A percentile compares a stretch with the other conserved stretches of the same genome.
Conservation (phyloP, 176 grass and related monocot species). For the Dactylis glomerata region DNA sequence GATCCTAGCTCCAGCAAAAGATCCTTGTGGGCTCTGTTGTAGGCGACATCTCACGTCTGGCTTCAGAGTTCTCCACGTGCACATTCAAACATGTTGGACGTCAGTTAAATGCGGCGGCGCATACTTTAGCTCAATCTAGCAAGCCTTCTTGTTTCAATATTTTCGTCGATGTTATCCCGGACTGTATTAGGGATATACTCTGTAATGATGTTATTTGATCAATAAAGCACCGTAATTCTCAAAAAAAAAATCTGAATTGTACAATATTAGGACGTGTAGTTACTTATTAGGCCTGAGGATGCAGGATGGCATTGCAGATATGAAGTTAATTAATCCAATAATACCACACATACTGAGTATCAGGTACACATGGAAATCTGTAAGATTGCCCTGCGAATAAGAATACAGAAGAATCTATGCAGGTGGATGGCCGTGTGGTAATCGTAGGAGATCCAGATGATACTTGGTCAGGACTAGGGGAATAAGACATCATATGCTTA, state of each 20-base stretch:
- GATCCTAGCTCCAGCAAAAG: too few species aligned
- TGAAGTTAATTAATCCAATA: not conserved
- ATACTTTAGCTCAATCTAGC: too few species aligned
- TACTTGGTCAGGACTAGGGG: not conserved
- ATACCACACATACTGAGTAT: constrained; percentile 15
- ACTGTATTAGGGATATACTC: too few species aligned
- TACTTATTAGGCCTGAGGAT: not conserved
- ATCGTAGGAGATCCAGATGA: constrained; percentile 10
- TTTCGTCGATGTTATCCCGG: too few species aligned
- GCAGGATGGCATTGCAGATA: not conserved
- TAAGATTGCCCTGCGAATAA: constrained; percentile 11
- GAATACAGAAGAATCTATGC: constrained; percentile 7
- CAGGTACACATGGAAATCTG: constrained; percentile 5
- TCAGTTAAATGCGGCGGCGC: too few species aligned
- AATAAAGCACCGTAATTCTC: too few species aligned
- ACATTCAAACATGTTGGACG: too few species aligned
- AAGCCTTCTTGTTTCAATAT: too few species aligned
- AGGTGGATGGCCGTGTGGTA: not conserved
- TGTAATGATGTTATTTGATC: too few species aligned
- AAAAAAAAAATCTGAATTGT: not conserved
- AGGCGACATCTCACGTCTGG: too few species aligned
- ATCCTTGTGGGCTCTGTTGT: too few species aligned
- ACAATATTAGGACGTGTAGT: not conserved
- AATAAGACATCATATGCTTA: constrained; percentile 15
- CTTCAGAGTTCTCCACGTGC: too few species aligned